Percentiles rank a stretch among this genome's conserved stretches.
Conservation (phyloP, 345 rosid genomes). For the Heritiera littoralis region DNA sequence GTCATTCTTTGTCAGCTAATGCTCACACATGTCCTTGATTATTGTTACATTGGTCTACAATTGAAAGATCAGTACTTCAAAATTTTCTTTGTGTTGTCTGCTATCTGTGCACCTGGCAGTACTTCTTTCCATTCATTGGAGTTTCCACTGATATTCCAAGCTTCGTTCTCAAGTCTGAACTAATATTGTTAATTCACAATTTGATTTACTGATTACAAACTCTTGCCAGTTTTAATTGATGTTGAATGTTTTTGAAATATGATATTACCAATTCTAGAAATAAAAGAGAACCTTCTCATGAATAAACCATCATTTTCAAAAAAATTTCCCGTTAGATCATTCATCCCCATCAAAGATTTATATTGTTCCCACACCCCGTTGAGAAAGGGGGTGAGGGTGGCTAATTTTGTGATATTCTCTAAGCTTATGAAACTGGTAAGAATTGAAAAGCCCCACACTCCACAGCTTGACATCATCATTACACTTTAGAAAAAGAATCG, state of each 20-base stretch:
- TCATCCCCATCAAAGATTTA: neutral
- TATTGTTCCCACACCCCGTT: neutral
- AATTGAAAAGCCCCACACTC: slow-evolving; percentile 16
- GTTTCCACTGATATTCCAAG: neutral
- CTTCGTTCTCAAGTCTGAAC: neutral
- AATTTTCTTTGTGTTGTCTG: neutral
- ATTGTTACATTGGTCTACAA: neutral
- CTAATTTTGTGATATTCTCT: neutral
- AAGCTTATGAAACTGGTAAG: neutral
- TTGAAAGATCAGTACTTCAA: neutral
- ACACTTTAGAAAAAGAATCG: slow-evolving; percentile 18
- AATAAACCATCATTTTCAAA: neutral
- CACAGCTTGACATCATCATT: slow-evolving; percentile 25
- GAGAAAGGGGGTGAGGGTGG: neutral
- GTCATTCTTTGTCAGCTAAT: slow-evolving; percentile 23
- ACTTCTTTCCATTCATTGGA: neutral
- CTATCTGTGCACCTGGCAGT: neutral
- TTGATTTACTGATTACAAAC: neutral
- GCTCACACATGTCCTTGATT: slow-evolving; percentile 3
- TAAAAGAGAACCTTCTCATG: neutral
- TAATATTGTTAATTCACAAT: neutral
- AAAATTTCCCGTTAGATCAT: neutral
- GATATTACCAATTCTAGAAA: neutral
- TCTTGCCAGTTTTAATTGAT: too few species aligned
- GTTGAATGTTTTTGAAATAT: too few species aligned